A percentile compares a stretch with the other conserved stretches of the same genome.
Conservation (phyloP, 2,329 filamentous ascomycete genomes). For the Calonectria crousiana region DNA sequence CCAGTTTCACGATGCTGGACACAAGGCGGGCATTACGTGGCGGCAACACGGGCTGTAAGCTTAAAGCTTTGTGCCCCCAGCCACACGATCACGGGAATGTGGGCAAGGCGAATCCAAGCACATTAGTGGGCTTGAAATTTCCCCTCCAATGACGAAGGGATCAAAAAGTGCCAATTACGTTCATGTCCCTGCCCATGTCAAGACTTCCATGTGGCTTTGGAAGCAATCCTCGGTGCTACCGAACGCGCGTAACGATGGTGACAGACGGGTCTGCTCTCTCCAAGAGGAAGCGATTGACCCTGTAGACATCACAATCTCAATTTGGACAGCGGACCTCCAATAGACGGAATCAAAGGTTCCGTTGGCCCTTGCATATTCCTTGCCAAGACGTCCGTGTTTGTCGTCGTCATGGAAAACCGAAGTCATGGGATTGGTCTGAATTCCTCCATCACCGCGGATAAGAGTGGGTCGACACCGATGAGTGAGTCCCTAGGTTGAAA, state of each 20-base stretch:
- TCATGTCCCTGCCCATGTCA: background rate
- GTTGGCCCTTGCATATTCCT: background rate
- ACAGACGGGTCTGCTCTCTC: background rate
- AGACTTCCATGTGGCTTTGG: background rate
- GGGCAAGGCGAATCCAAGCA: background rate
- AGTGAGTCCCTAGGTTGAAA: background rate
- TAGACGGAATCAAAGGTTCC: background rate
- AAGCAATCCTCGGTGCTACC: background rate
- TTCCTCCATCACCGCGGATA: slow-evolving; percentile 3
- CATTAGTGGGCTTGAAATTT: background rate
- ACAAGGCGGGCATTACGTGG: slow-evolving; percentile 10
- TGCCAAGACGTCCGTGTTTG: slow-evolving; percentile 2
- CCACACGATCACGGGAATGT: background rate
- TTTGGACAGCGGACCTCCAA: slow-evolving; percentile 9
- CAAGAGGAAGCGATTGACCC: slow-evolving; percentile 13
- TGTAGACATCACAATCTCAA: background rate
- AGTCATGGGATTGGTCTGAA: slow-evolving; percentile 8
- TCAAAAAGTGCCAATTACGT: background rate
- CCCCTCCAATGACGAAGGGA: background rate
- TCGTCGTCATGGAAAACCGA: slow-evolving; percentile 18
- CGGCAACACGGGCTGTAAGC: background rate
- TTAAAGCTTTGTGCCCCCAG: slow-evolving; percentile 7
- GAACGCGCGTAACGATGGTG: background rate
- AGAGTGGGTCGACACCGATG: slow-evolving; percentile 4
- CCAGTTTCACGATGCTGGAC: background rate